Percentiles rank a stretch among this genome's conserved stretches.
Conservation (phyloP, 139 green algal genomes). For the Tetradesmus obliquus region DNA sequence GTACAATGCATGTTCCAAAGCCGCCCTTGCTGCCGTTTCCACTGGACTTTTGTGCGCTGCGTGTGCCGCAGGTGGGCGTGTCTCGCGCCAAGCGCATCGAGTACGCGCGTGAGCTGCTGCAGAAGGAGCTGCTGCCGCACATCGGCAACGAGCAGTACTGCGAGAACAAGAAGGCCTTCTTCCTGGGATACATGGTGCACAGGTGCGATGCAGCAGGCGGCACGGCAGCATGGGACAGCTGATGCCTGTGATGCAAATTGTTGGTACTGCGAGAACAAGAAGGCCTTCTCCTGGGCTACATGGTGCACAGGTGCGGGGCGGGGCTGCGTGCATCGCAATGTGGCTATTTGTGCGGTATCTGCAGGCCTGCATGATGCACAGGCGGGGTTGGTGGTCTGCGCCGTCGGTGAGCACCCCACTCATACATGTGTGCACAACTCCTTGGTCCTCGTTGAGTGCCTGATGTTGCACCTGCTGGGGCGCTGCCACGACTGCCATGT, state of each 20-base stretch:
- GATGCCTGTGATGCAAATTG: too few relatives aligned
- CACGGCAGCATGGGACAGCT: too few relatives aligned
- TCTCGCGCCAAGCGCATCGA: slow-evolving; percentile 90
- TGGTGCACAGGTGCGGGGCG: slow-evolving; percentile 71
- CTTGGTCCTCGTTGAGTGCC: neutral
- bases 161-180: slow-evolving; percentile 88
- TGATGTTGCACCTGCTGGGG: neutral
- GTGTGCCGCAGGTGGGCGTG: slow-evolving; percentile 74
- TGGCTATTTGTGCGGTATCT: neutral
- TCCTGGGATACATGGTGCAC: slow-evolving; percentile 83
- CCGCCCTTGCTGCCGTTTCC: too few relatives aligned
- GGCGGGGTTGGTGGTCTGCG: too few relatives aligned
- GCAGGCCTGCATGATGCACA: neutral
- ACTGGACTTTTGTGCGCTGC: too few relatives aligned
- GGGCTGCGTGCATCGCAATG: too few relatives aligned
- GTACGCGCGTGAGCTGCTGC: slow-evolving; percentile 91
- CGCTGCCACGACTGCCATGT: neutral
- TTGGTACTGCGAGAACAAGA: slow-evolving; percentile 84
- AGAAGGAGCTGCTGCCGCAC: slow-evolving; percentile 98
- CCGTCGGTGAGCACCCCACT: too few relatives aligned
- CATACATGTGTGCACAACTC: too few relatives aligned
- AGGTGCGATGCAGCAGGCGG: slow-evolving; percentile 55
- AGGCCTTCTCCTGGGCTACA: slow-evolving; percentile 84
- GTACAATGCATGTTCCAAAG: too few relatives aligned
- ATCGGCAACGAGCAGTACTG: slow-evolving; percentile 84